Base-by-base conservation (phyloP, 306 rosid genomes). In the Luffa aegyptiaca region DNA sequence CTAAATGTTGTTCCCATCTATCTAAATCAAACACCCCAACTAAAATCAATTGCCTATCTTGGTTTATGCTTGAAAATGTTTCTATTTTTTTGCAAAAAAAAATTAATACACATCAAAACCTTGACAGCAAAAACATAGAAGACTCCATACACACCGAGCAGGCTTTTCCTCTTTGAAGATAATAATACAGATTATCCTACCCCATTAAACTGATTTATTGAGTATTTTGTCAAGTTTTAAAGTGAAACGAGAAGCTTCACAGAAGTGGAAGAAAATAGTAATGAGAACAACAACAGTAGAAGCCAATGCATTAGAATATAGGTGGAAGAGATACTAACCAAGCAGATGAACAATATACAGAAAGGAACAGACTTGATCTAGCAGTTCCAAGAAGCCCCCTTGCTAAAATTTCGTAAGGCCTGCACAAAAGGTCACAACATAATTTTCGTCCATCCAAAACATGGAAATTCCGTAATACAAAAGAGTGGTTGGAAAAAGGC, bases 281-380 rank as follows among this genome's bases (percentile, higher is more conserved):
- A 17, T 2, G 8, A 55, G n/a, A 53, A 53, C 6, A 33, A 18
- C 8, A 55, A 18, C 18, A 56, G 17, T 4, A 33, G 62, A 74
- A 73, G 78, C 14, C 45, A 26, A 48, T 48, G 44, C 26, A 51
- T 55, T 70, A 49, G 48, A 65, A 17, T 8, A 51, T 10, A 48
- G 36, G 51, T 5, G 74, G 80, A 70, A 37, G 33, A 21, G 80
- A 77, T 49, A 75, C 90, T 86, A 76, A 96, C 99, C 99, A 96
- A 80, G 98, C 96, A 80, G 98, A 91, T 66, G 99, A 52, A 53
- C 98, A 96, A 80, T 96, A 93, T 46, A 76, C 89, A 21, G 99
- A 93, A 33, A 96, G 93, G 84, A 95, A 96, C 89, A 96, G 86
- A 90, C 99, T 96, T 86, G 99, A 96, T 84, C 98, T 88, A 44